phyloP scores from a whole-genome alignment of 108 stramenopile species.

The Poteriospumella lacustris region DNA sequence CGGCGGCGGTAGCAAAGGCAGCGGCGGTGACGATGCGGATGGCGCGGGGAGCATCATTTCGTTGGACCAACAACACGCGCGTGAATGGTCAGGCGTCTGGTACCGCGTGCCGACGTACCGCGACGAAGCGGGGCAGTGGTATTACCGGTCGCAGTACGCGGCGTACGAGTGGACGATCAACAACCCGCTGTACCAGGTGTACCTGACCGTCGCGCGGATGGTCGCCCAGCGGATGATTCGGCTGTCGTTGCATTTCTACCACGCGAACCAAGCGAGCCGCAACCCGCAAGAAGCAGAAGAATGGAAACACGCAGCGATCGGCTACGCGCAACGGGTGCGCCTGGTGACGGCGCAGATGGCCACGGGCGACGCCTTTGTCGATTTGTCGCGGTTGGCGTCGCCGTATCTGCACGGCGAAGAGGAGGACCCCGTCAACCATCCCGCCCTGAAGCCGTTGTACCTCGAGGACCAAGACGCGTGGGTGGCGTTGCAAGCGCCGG shows the following conservation, averaged over 20 bases:
- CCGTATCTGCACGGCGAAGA: no score
- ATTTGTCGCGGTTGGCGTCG: no score
- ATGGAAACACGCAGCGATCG: not conserved
- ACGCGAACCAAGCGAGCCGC: not conserved
- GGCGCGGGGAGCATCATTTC: no score
- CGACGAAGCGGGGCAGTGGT: not conserved
- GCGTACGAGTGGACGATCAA: not conserved
- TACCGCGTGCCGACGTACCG: slow-evolving; percentile 12
- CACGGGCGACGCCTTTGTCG: not conserved
- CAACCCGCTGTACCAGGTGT: not conserved
- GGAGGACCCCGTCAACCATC: no score
- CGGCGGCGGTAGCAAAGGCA: not conserved
- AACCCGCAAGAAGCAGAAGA: not conserved
- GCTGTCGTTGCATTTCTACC: not conserved
- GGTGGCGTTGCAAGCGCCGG: no score
- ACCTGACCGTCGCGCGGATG: not conserved
- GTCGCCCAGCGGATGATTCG: not conserved
- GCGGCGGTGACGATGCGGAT: not conserved
- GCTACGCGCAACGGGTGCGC: not conserved
- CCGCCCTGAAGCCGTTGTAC: no score
- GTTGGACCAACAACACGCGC: no score
- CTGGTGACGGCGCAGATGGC: not conserved
- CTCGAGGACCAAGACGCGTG: no score
- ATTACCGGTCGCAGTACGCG: not conserved
- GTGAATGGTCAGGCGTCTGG: no score